Evolutionary conservation across 2,329 filamentous ascomycete species (phyloP).

Genomic region (Emydomyces testavorans): DNA sequence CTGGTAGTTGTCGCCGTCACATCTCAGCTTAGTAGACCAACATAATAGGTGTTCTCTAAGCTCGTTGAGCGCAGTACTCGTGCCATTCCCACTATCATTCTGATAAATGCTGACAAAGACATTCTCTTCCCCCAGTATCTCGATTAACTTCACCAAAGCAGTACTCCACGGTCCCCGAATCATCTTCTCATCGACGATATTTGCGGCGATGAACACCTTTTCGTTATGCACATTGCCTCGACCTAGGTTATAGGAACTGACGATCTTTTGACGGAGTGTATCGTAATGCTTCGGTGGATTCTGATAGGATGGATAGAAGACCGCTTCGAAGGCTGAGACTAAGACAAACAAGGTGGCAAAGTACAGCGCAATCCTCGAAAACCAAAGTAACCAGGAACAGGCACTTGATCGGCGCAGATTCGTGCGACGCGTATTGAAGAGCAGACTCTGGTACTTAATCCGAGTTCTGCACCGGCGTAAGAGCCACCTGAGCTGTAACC

Average conservation of each 20-base stretch:
- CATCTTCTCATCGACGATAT: conserved; percentile 11
- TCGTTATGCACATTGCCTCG: conserved; percentile 10
- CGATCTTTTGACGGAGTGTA: not conserved
- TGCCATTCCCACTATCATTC: conserved; percentile 10
- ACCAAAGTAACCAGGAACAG: not conserved
- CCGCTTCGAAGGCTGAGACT: conserved; percentile 2
- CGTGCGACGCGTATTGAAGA: not conserved
- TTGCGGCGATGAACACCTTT: conserved; percentile 11
- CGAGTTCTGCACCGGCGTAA: not conserved
- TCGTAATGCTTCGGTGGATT: conserved; percentile 9
- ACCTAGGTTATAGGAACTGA: not conserved
- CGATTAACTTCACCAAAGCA: conserved; percentile 8
- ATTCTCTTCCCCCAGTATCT: conserved; percentile 6
- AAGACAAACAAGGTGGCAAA: not conserved
- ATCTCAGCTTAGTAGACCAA: conserved; percentile 2
- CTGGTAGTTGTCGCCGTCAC: not conserved
- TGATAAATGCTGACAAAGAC: conserved; percentile 14
- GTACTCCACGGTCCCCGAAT: conserved; percentile 7
- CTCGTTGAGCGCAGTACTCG: conserved; percentile 6
- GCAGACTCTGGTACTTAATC: not conserved
- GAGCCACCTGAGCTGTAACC: not conserved
- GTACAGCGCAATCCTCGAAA: not conserved
- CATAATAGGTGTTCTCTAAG: conserved; percentile 5
- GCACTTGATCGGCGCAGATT: not conserved
- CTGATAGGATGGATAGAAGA: conserved; percentile 10